Evolutionary conservation across 768 basidiomycete genomes (phyloP).

Genomic region (Mycena alexandri): DNA sequence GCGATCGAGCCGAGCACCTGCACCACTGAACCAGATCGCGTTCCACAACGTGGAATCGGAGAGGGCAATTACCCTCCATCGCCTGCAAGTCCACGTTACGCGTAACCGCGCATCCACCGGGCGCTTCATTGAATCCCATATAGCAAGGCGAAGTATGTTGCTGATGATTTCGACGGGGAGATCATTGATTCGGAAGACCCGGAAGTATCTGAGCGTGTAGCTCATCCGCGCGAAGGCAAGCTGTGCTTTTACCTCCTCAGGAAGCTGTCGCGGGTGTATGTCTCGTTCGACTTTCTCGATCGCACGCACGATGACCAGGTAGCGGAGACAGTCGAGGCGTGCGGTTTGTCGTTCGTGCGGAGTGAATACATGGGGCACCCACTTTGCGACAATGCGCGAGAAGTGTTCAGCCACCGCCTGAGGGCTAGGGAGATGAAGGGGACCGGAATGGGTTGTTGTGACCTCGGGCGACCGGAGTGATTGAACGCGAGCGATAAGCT

Average conservation of each 20-base stretch:
- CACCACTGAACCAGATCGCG: slow-evolving; percentile 72
- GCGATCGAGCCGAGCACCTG: slow-evolving; percentile 58
- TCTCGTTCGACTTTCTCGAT: slow-evolving; percentile 37
- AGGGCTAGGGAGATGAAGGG: slow-evolving; percentile 1
- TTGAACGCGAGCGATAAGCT: slow-evolving; percentile 22
- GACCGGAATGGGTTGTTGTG: background rate
- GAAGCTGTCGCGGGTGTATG: slow-evolving; percentile 35
- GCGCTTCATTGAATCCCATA: slow-evolving; percentile 60
- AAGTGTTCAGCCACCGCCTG: slow-evolving; percentile 28
- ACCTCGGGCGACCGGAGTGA: slow-evolving; percentile 23
- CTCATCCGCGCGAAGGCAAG: slow-evolving; percentile 30
- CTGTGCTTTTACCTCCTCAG: slow-evolving; percentile 39
- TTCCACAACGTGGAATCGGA: slow-evolving; percentile 71
- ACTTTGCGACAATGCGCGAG: slow-evolving; percentile 43
- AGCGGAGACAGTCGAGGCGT: slow-evolving; percentile 32
- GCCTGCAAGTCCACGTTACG: slow-evolving; percentile 72
- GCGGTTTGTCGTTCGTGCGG: slow-evolving; percentile 22
- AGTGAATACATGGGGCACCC: slow-evolving; percentile 37
- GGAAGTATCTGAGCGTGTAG: slow-evolving; percentile 34
- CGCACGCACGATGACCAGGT: slow-evolving; percentile 31
- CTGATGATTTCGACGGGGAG: slow-evolving; percentile 75
- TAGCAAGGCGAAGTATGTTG: slow-evolving; percentile 72
- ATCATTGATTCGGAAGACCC: slow-evolving; percentile 57
- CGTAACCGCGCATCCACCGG: slow-evolving; percentile 55
- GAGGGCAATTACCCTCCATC: slow-evolving; percentile 65